Base-by-base conservation (phyloP, 805 yeast species). In the Saccharomyces mikatae region DNA sequence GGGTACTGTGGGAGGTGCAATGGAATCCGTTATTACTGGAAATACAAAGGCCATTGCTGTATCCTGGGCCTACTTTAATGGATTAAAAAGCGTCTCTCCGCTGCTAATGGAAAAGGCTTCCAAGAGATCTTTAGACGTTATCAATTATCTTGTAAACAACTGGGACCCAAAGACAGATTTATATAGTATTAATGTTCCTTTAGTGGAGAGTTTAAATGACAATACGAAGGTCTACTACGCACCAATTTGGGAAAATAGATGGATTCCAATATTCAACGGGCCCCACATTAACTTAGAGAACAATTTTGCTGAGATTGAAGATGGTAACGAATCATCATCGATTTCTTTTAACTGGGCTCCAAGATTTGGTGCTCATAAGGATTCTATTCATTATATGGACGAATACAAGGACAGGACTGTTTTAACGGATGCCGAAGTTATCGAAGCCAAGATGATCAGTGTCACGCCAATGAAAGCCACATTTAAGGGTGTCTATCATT, bases 1-100 rank as follows among this genome's bases (percentile, higher is more conserved):
- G 61, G 99, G 99, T 13, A 94, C 99, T 1, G 85, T 94, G 17
- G 99, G 99, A 27, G 98, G 96, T 3, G 94, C 97, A 0, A 80
- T 91, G 89, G 99, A 94, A 72, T 95, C 91, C 1, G 87, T 86
- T 1, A 80, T 91, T 46, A 67, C 77, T 22, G 85, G 84, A 0
- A 80, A 82, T 30, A 72, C 71, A 14, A 83, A 77, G 60, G 74
- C 96, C 4, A 77, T 94, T 58, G 97, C 96, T 1, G 63, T 94
- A 32, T 87, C 96, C 41, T 92, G 82, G 76, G 94, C 96, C n/a
- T 94, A 86, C 65, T 81, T 78, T 52, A 56, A 69, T 31, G 76
- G 78, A 41, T 69, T 74, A 28, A 71, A 78, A 48, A 69, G 73
- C 21, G 83, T 84, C n/a, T 76, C 79, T 54, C 73, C 75, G 44